Conservation (phyloP, 108 stramenopile species). For the Epipyxis sp. region DNA sequence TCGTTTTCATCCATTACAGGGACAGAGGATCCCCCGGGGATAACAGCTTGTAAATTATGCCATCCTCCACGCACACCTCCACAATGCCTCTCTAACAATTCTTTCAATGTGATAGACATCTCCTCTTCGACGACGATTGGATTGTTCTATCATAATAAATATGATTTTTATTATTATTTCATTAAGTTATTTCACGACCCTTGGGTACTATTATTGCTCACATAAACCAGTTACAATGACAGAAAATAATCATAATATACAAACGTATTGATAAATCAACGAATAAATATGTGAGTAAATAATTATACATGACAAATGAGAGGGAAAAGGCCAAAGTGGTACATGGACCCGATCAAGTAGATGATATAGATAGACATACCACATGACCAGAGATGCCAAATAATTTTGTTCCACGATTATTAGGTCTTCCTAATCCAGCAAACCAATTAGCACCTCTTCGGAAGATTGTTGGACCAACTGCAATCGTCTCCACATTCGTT, state of each 20-base stretch:
- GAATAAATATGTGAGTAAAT: no score
- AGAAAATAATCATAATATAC: no score
- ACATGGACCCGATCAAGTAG: no score
- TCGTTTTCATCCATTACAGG: conserved; percentile 91
- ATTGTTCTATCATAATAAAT: no score
- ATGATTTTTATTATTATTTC: no score
- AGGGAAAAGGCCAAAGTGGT: no score
- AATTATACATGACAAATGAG: no score
- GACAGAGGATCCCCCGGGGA: conserved; percentile 98
- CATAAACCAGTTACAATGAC: no score
- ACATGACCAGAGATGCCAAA: conserved; percentile 98
- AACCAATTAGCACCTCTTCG: conserved; percentile 96
- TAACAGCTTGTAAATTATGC: conserved; percentile 96
- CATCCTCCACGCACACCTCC: conserved; percentile 98
- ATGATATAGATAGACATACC: no score
- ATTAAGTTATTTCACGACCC: no score
- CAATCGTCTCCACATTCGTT: conserved; percentile 99
- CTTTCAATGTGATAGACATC: conserved; percentile 96
- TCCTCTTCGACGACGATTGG: conserved; percentile 98
- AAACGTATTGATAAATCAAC: no score
- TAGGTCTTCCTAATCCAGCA: conserved; percentile 83
- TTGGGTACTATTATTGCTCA: no score
- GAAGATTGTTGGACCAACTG: conserved; percentile 95
- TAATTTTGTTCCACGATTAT: conserved; percentile 96
- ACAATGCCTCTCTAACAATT: conserved; percentile 97